A percentile compares a stretch with the other conserved stretches of the same genome.
Evolutionary conservation across 176 grass and related monocot species (phyloP).

Genomic region (Chloris gayana): DNA sequence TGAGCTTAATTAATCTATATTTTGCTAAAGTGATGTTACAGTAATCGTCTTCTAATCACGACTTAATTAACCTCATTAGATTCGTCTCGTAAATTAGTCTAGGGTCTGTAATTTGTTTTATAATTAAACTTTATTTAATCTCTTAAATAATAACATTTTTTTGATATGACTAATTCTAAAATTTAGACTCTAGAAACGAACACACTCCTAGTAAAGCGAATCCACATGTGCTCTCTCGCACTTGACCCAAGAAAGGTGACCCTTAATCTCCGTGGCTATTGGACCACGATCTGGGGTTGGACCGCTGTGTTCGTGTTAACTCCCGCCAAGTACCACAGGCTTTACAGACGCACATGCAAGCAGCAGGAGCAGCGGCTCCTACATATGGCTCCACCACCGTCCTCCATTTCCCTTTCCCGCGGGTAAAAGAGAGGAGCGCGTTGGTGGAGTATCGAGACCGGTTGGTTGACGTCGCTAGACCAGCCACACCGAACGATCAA

Average conservation of each 20-base stretch:
- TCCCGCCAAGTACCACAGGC: constrained; percentile 38
- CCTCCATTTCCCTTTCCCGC: not conserved
- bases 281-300: constrained; percentile 29
- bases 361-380: not conserved
- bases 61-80: no score
- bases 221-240: not conserved
- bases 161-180: no score
- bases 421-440: not conserved
- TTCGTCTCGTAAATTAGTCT: no score
- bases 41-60: no score
- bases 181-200: no score
- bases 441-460: not conserved
- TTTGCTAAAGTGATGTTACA: no score
- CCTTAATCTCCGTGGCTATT: not conserved
- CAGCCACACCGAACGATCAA: not conserved
- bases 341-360: constrained; percentile 34
- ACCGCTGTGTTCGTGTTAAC: constrained; percentile 28
- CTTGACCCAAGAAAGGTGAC: constrained; percentile 23
- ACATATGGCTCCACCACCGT: constrained; percentile 1
- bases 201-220: no score
- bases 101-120: no score
- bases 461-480: constrained; percentile 21
- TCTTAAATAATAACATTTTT: no score
- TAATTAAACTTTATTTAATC: no score
- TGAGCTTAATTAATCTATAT: no score